Conservation (phyloP, 2,329 filamentous ascomycete genomes). For the Aspergillus sp. region DNA sequence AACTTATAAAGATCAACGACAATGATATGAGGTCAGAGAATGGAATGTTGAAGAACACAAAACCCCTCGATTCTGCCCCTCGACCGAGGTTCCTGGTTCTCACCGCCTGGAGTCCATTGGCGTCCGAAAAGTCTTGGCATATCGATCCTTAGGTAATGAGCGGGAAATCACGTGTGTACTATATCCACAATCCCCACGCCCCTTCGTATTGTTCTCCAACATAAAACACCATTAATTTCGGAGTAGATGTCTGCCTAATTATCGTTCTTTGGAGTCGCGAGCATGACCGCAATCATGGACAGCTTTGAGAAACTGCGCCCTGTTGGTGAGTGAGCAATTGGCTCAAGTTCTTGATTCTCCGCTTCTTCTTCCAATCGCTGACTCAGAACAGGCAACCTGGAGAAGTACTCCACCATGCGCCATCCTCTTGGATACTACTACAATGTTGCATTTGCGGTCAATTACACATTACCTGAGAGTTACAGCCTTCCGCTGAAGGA, state of each 20-base stretch:
- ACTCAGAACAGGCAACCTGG: conserved; percentile 39
- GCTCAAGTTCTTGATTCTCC: not conserved
- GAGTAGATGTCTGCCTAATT: not conserved
- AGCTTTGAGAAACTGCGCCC: conserved; percentile 46
- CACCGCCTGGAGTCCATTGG: conserved; percentile 25
- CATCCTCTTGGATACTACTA: conserved; percentile 51
- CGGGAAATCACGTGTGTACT: not conserved
- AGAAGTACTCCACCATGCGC: conserved; percentile 50
- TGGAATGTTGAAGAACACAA: conserved; percentile 1
- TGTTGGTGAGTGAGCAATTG: conserved; percentile 31
- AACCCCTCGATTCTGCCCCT: conserved; percentile 33
- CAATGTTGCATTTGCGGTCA: conserved; percentile 49
- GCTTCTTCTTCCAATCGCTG: not conserved
- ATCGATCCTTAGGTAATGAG: not conserved
- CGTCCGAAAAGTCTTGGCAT: not conserved
- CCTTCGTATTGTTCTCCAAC: conserved; percentile 1
- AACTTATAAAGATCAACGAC: not conserved
- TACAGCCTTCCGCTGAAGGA: conserved; percentile 32
- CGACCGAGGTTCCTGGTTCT: conserved; percentile 9
- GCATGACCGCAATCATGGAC: conserved; percentile 60
- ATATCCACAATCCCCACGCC: not conserved
- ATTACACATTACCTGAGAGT: conserved; percentile 37
- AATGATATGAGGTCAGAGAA: not conserved
- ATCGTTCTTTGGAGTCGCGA: not conserved
- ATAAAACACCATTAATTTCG: not conserved